These are phyloP conservation scores for Colletotrichum sidae DNA, from an alignment of 2,329 filamentous ascomycete genomes.

Conservation along the genomic window DNA sequence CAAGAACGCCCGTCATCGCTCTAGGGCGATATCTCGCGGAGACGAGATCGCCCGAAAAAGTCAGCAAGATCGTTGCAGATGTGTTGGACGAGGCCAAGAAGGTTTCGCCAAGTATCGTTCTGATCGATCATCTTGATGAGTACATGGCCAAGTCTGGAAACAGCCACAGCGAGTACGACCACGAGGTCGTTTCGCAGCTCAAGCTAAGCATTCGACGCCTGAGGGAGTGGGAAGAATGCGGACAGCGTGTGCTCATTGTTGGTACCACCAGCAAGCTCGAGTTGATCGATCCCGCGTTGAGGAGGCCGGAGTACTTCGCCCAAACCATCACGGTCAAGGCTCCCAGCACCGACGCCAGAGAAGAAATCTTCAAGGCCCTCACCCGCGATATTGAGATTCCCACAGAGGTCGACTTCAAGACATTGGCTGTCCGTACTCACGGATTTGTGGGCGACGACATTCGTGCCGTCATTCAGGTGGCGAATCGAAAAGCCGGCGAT, in stretches of 20 bases:
- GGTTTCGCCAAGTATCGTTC: constrained; percentile 88
- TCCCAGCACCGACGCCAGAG: constrained; percentile 81
- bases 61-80: constrained; percentile 53
- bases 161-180: constrained; percentile 89
- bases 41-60: constrained; percentile 46
- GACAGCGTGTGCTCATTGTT: constrained; percentile 85
- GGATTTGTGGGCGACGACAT: constrained; percentile 95
- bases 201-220: constrained; percentile 89
- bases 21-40: constrained; percentile 50
- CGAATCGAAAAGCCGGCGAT: constrained; percentile 52
- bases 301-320: constrained; percentile 81
- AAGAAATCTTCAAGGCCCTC: constrained; percentile 81
- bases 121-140: constrained; percentile 88
- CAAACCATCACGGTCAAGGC: constrained; percentile 89
- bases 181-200: constrained; percentile 85
- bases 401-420: constrained; percentile 77
- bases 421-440: constrained; percentile 85
- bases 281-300: constrained; percentile 82
- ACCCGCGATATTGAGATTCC: constrained; percentile 74
- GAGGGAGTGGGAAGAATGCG: constrained; percentile 74
- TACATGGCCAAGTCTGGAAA: constrained; percentile 89
- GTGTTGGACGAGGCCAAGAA: constrained; percentile 81
- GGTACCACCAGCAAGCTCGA: constrained; percentile 92
- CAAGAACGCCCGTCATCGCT: constrained; percentile 80
- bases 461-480: constrained; percentile 67